Percentiles rank a stretch among this genome's conserved stretches.
Evolutionary conservation across 2,329 filamentous ascomycete genomes (phyloP).

Genomic region (Cordyceps javanica): DNA sequence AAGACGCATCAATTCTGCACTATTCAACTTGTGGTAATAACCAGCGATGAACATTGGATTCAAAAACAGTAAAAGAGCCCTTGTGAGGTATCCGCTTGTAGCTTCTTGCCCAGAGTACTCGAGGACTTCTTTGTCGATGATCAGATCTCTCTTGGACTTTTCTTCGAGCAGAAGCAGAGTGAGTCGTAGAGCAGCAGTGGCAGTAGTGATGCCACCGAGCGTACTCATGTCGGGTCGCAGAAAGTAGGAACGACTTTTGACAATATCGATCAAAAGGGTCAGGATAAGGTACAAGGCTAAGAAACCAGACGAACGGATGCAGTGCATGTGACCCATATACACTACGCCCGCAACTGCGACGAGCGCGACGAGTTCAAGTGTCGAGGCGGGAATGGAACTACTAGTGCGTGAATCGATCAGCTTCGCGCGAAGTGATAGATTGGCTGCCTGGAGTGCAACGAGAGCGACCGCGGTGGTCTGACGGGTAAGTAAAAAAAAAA

Average conservation of each 20-base stretch:
- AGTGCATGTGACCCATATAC: slow-evolving; percentile 24
- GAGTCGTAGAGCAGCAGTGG: slow-evolving; percentile 21
- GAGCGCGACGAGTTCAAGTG: background rate
- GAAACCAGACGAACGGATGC: slow-evolving; percentile 26
- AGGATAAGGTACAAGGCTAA: slow-evolving; percentile 26
- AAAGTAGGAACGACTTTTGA: slow-evolving; percentile 27
- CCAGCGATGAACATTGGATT: background rate
- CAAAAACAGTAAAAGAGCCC: background rate
- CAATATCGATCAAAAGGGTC: slow-evolving; percentile 28
- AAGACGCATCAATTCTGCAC: background rate
- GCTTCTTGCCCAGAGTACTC: background rate
- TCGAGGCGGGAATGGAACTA: background rate
- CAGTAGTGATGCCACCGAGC: slow-evolving; percentile 23
- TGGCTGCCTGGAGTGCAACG: background rate
- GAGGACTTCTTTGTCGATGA: background rate
- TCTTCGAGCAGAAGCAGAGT: slow-evolving; percentile 26
- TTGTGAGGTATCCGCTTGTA: background rate
- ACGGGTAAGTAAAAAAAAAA: too few species aligned
- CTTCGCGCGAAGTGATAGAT: too few species aligned
- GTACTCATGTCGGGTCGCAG: slow-evolving; percentile 19
- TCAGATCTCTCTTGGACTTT: slow-evolving; percentile 18
- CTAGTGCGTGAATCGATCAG: background rate
- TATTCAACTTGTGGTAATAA: background rate
- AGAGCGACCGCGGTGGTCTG: background rate
- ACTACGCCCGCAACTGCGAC: background rate